A percentile compares a stretch with the other conserved stretches of the same genome.
These are phyloP conservation scores for Aegilops tauschii DNA, from an alignment of 176 grass and related monocot genomes.

Conservation along the genomic window DNA sequence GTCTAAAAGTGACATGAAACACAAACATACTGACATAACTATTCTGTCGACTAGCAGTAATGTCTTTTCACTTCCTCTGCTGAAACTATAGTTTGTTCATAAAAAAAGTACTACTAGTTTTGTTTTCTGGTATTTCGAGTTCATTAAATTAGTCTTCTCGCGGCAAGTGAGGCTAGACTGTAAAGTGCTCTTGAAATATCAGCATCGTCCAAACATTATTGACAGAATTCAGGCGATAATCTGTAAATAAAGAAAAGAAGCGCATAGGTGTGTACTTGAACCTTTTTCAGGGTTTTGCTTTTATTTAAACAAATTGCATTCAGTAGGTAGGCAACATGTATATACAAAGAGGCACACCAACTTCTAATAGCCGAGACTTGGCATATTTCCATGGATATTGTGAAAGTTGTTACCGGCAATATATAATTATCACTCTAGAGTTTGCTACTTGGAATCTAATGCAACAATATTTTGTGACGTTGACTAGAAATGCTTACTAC, in stretches of 20 bases:
- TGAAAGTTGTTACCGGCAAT: background rate
- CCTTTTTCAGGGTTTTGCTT: background rate
- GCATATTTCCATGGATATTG: background rate
- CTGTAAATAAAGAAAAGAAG: conserved; percentile 4
- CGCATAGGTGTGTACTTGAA: background rate
- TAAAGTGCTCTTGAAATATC: background rate
- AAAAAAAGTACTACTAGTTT: background rate
- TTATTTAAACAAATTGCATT: background rate
- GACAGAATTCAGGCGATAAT: background rate
- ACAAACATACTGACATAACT: too few relatives aligned
- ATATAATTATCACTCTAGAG: background rate
- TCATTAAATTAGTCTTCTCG: background rate
- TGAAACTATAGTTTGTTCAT: background rate
- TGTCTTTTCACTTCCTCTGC: background rate
- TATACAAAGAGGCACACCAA: background rate
- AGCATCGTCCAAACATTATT: background rate
- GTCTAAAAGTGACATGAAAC: background rate
- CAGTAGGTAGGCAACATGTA: background rate
- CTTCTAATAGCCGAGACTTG: background rate
- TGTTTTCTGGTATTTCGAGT: background rate
- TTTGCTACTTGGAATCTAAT: background rate
- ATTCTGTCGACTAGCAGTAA: too few relatives aligned
- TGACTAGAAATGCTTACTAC: background rate
- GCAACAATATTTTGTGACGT: background rate
- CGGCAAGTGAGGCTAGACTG: background rate